phyloP scores from a whole-genome alignment of 192 early-diverging fungal genomes.

The Coemansia sp. region DNA sequence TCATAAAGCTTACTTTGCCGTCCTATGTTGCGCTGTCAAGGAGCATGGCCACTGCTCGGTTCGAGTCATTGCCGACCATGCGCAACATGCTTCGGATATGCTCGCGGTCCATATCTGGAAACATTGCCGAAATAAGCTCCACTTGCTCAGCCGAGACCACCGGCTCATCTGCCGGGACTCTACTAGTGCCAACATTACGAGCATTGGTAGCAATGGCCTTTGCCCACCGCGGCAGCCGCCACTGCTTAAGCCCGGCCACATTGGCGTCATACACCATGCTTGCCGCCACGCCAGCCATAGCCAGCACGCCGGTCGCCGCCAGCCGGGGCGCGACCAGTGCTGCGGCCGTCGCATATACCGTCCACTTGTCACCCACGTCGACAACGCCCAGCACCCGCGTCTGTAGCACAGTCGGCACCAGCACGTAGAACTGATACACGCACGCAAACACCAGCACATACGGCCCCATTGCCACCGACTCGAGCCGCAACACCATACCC shows the following conservation, averaged over 20 bases:
- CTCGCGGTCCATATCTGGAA: background rate
- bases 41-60: background rate
- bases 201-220: background rate
- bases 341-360: background rate
- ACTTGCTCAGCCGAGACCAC: background rate
- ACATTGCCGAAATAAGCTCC: background rate
- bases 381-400: conserved; percentile 1
- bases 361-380: conserved; percentile 9
- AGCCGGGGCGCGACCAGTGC: background rate
- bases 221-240: conserved; percentile 14
- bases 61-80: background rate
- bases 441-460: conserved; percentile 7
- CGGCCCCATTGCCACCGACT: conserved; percentile 2
- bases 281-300: conserved; percentile 8
- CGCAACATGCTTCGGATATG: background rate
- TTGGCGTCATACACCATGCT: conserved; percentile 11
- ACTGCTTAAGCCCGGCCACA: conserved; percentile 11
- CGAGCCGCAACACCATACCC: background rate
- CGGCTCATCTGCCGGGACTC: background rate
- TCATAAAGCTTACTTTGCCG: too few relatives aligned
- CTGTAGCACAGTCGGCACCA: background rate
- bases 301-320: background rate
- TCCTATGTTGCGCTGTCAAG: background rate
- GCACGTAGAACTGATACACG: conserved; percentile 13
- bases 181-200: background rate